These are phyloP conservation scores for Globisporangium canariense DNA, from an alignment of 352 stramenopile genomes.

Conservation along the genomic window DNA sequence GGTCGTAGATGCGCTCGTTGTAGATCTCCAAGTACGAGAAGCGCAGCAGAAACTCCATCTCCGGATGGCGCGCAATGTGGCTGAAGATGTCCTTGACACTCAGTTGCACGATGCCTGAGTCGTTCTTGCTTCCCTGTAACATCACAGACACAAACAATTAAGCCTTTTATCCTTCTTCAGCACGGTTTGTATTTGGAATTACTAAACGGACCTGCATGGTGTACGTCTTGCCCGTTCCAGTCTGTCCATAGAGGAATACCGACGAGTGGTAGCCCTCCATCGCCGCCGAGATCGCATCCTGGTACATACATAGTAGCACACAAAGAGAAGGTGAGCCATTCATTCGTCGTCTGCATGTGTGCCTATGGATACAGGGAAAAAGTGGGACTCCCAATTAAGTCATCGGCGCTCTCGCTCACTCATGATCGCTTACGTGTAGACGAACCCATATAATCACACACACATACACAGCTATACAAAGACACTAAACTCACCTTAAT, in stretches of 20 bases:
- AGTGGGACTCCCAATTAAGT: background rate
- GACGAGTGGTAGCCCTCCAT: slow-evolving; percentile 83
- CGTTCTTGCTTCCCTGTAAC: slow-evolving; percentile 29
- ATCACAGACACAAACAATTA: background rate
- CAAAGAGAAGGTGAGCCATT: slow-evolving; percentile 1
- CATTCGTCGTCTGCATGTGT: background rate
- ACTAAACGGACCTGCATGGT: slow-evolving; percentile 56
- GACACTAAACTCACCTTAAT: slow-evolving; percentile 38
- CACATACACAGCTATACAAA: background rate
- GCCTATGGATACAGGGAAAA: background rate
- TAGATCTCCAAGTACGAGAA: slow-evolving; percentile 98
- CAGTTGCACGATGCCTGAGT: slow-evolving; percentile 83
- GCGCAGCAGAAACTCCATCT: slow-evolving; percentile 64
- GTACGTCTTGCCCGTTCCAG: slow-evolving; percentile 82
- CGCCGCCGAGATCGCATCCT: slow-evolving; percentile 65
- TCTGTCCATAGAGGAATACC: slow-evolving; percentile 93
- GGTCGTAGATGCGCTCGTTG: slow-evolving; percentile 97
- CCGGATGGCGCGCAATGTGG: slow-evolving; percentile 56
- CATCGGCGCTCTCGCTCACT: background rate
- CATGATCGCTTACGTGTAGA: slow-evolving; percentile 2
- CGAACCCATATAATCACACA: background rate
- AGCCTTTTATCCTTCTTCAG: background rate
- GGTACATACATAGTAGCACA: background rate
- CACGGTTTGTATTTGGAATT: background rate
- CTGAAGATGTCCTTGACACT: slow-evolving; percentile 88